Base-by-base conservation (phyloP, 1,139 yeast species). In the Nakaseomyces kungkrabaensis region DNA sequence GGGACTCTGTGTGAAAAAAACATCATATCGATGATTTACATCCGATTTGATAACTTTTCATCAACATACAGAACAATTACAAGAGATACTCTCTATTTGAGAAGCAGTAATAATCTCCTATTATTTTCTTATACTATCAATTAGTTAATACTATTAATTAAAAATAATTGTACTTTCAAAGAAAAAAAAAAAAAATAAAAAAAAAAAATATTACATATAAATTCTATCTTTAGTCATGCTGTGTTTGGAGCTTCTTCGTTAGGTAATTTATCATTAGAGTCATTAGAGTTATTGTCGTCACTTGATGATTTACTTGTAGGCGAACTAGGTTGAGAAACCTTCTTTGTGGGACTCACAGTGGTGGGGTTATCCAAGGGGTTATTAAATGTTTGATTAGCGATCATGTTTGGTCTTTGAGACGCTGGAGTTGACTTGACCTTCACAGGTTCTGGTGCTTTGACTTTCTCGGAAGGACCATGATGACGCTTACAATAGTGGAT, bases 401-500 rank as follows among this genome's bases (percentile, higher is more conserved):
- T 41, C 34, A 41, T 41, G 25, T 29, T 27, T 2, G 44, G 50
- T 36, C 34, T 37, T 27, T 44, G 36, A 4, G 34, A 27, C 10
- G 24, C 8, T 7, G 25, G 24, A 4, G 25, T 4, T 27, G 5
- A 22, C 13, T 27, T 41, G 32, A 37, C 36, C 13, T 27, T 41
- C 36, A 33, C 36, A 5, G 36, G 36, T 36, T 36, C 38, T 17
- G 5, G 25, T 3, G 11, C 25, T n/a, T 27, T 6, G 5, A 5
- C n/a, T 11, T 29, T 41, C 4, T 41, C 44, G 2, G 44, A 27
- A 9, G 43, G 43, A 5, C 44, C 44, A 48, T 58, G 63, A 40
- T 58, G 61, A 45, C 67, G 54, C 47, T 63, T 64, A 50, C 68
- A 63, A 43, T 62, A 64, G 42, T 58, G 60, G 29, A 45, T 53